A percentile compares a stretch with the other conserved stretches of the same genome.
These are phyloP conservation scores for Fraxinus floribunda DNA, from an alignment of 305 asterid genomes.

Conservation along the genomic window DNA sequence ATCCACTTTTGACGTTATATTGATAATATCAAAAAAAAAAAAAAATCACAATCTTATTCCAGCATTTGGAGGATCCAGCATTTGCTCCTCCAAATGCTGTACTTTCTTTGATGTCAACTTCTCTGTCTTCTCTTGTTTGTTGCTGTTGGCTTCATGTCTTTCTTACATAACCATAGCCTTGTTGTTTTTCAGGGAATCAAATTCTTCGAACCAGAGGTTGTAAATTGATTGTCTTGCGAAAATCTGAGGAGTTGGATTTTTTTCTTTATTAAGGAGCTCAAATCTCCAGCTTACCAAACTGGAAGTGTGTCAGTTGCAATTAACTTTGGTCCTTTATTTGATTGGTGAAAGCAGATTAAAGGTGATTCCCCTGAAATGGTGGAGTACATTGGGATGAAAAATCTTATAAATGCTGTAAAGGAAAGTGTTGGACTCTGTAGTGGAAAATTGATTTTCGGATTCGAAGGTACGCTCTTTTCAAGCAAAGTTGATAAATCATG, in stretches of 20 bases:
- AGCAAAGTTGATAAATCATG: constrained; percentile 1
- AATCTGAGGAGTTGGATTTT: constrained; percentile 25
- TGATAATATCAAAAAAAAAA: neutral
- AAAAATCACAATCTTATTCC: neutral
- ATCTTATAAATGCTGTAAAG: constrained; percentile 68
- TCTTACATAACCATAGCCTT: constrained; percentile 15
- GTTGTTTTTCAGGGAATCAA: constrained; percentile 73
- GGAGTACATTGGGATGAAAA: constrained; percentile 87
- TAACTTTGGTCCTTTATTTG: constrained; percentile 30
- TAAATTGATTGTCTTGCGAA: constrained; percentile 30
- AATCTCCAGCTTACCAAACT: constrained; percentile 12
- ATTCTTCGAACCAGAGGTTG: constrained; percentile 95
- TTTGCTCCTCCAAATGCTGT: neutral
- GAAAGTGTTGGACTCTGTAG: constrained; percentile 61
- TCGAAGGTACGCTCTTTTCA: constrained; percentile 52
- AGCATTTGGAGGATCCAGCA: neutral
- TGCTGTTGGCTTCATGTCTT: constrained; percentile 13
- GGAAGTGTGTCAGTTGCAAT: constrained; percentile 9
- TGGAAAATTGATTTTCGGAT: constrained; percentile 76
- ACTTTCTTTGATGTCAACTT: neutral
- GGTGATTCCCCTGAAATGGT: constrained; percentile 95
- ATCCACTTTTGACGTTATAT: neutral
- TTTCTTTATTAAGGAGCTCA: constrained; percentile 23
- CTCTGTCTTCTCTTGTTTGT: constrained; percentile 6
- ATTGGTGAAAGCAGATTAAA: constrained; percentile 63